Conservation (phyloP, 2,329 filamentous ascomycete genomes). For the Periconia digitata region DNA sequence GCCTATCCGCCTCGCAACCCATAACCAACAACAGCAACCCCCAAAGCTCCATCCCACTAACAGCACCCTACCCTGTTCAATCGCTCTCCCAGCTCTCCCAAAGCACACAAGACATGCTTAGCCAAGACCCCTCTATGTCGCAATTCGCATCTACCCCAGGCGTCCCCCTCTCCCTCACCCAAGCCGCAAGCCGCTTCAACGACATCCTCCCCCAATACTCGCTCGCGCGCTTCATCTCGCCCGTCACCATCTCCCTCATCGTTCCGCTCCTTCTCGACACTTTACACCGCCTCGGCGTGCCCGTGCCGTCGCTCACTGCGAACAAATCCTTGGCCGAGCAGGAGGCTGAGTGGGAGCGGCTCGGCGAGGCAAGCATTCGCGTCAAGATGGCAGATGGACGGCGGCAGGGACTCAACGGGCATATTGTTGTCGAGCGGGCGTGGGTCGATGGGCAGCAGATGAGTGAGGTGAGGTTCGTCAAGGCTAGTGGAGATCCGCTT, state of each 20-base stretch:
- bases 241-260: constrained; percentile 72
- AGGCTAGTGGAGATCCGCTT: constrained; percentile 91
- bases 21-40: neutral
- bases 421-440: constrained; percentile 73
- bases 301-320: constrained; percentile 55
- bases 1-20: constrained; percentile 40
- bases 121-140: constrained; percentile 78
- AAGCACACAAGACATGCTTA: constrained; percentile 61
- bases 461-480: constrained; percentile 82
- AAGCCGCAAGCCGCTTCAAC: constrained; percentile 82
- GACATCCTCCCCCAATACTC: constrained; percentile 89
- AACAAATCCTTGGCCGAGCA: constrained; percentile 11
- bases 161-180: constrained; percentile 81
- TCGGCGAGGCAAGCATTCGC: constrained; percentile 65
- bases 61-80: constrained; percentile 13
- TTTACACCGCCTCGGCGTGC: constrained; percentile 82
- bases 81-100: constrained; percentile 37
- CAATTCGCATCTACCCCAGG: constrained; percentile 82
- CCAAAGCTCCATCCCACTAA: neutral
- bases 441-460: constrained; percentile 66
- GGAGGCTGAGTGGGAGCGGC: constrained; percentile 37
- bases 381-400: constrained; percentile 75
- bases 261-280: constrained; percentile 79
- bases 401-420: constrained; percentile 71
- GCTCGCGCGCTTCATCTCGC: constrained; percentile 89